Conservation (phyloP, 2,329 filamentous ascomycete species). For the Rhexocercosporidium sp. region DNA sequence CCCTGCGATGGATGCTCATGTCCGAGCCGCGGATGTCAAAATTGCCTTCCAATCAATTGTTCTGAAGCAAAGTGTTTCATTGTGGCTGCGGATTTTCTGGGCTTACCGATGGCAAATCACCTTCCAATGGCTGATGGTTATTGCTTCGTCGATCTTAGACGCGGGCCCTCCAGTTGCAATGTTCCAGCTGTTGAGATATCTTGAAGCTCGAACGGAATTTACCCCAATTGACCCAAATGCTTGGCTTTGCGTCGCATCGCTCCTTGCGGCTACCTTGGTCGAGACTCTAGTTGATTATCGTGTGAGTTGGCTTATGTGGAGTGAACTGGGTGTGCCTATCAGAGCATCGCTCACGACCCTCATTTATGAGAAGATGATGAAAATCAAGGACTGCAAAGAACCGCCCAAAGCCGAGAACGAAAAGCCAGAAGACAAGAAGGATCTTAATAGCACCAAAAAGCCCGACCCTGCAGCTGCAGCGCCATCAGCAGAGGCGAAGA, state of each 20-base stretch:
- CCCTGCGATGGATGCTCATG: conserved; percentile 54
- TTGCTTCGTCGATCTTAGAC: conserved; percentile 25
- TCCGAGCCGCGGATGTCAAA: conserved; percentile 55
- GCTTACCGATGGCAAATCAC: conserved; percentile 54
- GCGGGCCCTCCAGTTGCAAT: conserved; percentile 30
- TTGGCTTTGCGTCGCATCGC: conserved; percentile 43
- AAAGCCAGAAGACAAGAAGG: conserved; percentile 52
- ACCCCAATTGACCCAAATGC: conserved; percentile 22
- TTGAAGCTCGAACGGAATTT: conserved; percentile 28
- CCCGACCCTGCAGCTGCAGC: conserved; percentile 29
- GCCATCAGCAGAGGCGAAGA: conserved; percentile 32
- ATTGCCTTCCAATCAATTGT: conserved; percentile 53
- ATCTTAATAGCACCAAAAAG: conserved; percentile 31
- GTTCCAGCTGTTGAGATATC: conserved; percentile 30
- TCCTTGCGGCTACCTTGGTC: conserved; percentile 41
- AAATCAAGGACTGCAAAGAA: conserved; percentile 67
- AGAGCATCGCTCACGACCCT: conserved; percentile 72
- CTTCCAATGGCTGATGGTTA: conserved; percentile 27
- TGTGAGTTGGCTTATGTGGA: conserved; percentile 30
- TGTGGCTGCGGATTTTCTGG: conserved; percentile 60
- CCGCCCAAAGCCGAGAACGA: conserved; percentile 44
- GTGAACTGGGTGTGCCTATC: conserved; percentile 51
- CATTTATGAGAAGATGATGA: conserved; percentile 77
- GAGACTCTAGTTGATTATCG: conserved; percentile 24
- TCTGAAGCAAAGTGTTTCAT: conserved; percentile 51